phyloP scores from a whole-genome alignment of 202 grass and related monocot species.

The Bolboschoenoplectus hybrid region DNA sequence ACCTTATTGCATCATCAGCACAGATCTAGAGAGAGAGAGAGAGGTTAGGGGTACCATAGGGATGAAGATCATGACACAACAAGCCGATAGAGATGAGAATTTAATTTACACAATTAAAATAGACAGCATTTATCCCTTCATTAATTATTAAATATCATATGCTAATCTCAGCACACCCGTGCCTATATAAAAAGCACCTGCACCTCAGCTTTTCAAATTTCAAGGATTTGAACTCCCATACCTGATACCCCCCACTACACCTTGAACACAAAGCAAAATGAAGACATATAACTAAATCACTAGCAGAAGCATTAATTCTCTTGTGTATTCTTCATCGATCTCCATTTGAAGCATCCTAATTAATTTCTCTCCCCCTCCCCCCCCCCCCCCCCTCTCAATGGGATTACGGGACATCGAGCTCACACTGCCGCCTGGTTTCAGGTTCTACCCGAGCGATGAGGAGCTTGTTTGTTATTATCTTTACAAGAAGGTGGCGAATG shows the following conservation, averaged over 20 bases:
- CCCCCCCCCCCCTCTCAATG: constrained; percentile 38
- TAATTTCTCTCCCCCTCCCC: neutral
- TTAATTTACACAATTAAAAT: constrained; percentile 6
- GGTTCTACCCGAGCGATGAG: constrained; percentile 78
- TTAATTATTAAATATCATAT: constrained; percentile 27
- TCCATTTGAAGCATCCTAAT: neutral
- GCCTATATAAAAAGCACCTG: constrained; percentile 39
- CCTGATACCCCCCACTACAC: neutral
- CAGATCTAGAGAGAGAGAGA: constrained; percentile 2
- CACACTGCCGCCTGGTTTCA: constrained; percentile 67
- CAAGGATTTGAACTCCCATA: constrained; percentile 26
- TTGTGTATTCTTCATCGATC: constrained; percentile 2
- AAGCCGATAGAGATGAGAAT: constrained; percentile 34
- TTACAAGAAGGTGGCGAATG: constrained; percentile 73
- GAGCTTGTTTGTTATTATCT: constrained; percentile 82
- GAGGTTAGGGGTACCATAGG: constrained; percentile 12
- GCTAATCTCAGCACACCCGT: neutral
- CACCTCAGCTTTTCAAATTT: constrained; percentile 15
- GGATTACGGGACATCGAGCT: constrained; percentile 62
- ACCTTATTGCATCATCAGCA: constrained; percentile 21
- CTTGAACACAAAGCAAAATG: neutral
- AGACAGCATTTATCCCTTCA: constrained; percentile 30
- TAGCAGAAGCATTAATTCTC: neutral
- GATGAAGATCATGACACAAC: constrained; percentile 15
- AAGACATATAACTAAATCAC: neutral